Base-by-base conservation (phyloP, 768 basidiomycete genomes). In the Rhizopogon sp. region DNA sequence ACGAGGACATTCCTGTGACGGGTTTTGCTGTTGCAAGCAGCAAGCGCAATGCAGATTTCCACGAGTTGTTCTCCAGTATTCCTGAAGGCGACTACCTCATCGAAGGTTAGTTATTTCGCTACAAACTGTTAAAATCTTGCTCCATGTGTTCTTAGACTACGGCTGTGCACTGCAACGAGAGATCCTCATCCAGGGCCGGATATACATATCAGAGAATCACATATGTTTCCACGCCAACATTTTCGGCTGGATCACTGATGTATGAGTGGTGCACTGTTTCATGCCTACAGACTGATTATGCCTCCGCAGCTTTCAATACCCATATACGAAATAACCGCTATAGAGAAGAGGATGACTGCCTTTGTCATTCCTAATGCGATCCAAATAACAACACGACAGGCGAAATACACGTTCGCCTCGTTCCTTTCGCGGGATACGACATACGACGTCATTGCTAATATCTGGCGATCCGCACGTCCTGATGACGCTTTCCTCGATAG, bases 141-240 rank as follows among this genome's bases (percentile, higher is more conserved):
- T 16, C 16, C 35, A 49, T n/a, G 10, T 25, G 3, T 55, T 31
- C 40, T 8, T 58, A 98, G 97, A 99, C 71, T 99, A 98, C 62
- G 97, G 97, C 6, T 99, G 97, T 65, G 97, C 97, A 0, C 72
- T 98, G 11, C 94, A 98, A 71, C 83, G 94, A 41, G 97, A 98
- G 69, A 98, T 98, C 61, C 77, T 98, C 31, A 88, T 98, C 42
- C 97, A 98, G 77, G 97, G 97, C 5, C 79, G 97, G 10, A 68
- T 99, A 54, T 98, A 98, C 71, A 91, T 98, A 22, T 98, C 97
- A 6, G 96, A 99, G 72, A 98, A 98, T 72, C 95, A 98, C 66
- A 82, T 98, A n/a, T 98, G 93, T 74, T 99, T 98, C 77, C 92
- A 99, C 63, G 96, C 97, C 42, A 98, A 98, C 66, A 98, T 98